These are phyloP conservation scores for Parmelia sp. DNA, from an alignment of 495 filamentous ascomycete species.

Conservation along the genomic window DNA sequence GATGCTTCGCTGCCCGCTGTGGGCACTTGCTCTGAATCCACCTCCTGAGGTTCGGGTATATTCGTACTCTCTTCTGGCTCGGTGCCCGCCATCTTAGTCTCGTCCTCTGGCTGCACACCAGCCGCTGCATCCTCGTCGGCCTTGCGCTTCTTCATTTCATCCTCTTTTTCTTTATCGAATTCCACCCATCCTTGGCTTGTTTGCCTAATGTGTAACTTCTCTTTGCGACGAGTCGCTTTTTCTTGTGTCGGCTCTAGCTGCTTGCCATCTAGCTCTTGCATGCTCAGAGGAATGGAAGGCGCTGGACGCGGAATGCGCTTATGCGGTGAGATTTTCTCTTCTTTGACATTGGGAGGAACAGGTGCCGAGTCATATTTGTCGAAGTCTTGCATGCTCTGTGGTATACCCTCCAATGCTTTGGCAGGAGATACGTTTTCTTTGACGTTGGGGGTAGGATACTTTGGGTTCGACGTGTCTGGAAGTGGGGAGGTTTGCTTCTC, in stretches of 20 bases:
- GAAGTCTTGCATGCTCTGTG: conserved; percentile 7
- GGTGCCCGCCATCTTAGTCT: neutral
- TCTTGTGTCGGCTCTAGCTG: conserved; percentile 8
- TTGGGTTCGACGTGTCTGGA: neutral
- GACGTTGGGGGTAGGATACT: neutral
- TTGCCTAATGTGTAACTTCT: conserved; percentile 9
- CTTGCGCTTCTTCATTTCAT: conserved; percentile 1
- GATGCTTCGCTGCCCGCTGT: conserved; percentile 8
- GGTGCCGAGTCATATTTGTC: neutral
- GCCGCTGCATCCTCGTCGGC: neutral
- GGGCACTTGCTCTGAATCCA: conserved; percentile 4
- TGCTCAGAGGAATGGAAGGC: conserved; percentile 4
- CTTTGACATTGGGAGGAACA: neutral
- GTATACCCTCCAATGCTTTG: neutral
- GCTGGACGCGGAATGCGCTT: conserved; percentile 8
- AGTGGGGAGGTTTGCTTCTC: neutral
- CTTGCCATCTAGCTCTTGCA: neutral
- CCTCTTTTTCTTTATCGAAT: conserved; percentile 6
- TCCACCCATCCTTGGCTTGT: conserved; percentile 13
- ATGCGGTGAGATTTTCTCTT: conserved; percentile 6
- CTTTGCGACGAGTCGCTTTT: conserved; percentile 7
- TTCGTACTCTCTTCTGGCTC: neutral
- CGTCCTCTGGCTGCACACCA: neutral
- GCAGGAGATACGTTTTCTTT: neutral
- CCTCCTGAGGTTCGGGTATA: neutral